Conservation (phyloP, 768 basidiomycete species). For the Gelatoporia subvermispora region DNA sequence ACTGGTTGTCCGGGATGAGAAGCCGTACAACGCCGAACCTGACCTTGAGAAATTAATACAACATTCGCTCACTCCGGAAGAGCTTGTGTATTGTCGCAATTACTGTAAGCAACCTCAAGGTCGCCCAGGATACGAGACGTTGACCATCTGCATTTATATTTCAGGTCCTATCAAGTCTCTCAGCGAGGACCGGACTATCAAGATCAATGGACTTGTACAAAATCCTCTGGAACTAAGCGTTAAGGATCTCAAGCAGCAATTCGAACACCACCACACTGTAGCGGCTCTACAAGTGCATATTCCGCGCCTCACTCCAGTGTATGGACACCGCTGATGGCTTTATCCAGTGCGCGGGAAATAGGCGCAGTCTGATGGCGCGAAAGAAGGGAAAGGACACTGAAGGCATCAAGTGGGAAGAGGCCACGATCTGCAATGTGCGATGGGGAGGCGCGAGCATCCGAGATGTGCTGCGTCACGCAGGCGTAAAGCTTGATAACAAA, state of each 20-base stretch:
- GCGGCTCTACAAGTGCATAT: conserved; percentile 23
- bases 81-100: conserved; percentile 67
- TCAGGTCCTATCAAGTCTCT: conserved; percentile 48
- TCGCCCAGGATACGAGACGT: too few relatives aligned
- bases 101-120: conserved; percentile 29
- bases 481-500: background rate
- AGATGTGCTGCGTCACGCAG: conserved; percentile 13
- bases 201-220: conserved; percentile 10
- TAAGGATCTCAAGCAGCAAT: conserved; percentile 13
- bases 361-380: conserved; percentile 21
- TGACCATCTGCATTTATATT: background rate
- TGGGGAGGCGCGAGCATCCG: conserved; percentile 48
- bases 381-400: conserved; percentile 13
- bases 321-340: background rate
- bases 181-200: conserved; percentile 30
- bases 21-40: conserved; percentile 73
- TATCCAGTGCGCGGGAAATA: conserved; percentile 23
- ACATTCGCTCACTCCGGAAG: conserved; percentile 56
- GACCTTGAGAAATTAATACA: conserved; percentile 48
- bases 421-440: conserved; percentile 62
- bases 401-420: conserved; percentile 37
- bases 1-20: conserved; percentile 38
- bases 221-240: conserved; percentile 17
- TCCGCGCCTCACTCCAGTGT: background rate
- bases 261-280: conserved; percentile 18